Evolutionary conservation across 1,284 basidiomycete species (phyloP).

Genomic region (Cutaneotrichosporon daszewskae): DNA sequence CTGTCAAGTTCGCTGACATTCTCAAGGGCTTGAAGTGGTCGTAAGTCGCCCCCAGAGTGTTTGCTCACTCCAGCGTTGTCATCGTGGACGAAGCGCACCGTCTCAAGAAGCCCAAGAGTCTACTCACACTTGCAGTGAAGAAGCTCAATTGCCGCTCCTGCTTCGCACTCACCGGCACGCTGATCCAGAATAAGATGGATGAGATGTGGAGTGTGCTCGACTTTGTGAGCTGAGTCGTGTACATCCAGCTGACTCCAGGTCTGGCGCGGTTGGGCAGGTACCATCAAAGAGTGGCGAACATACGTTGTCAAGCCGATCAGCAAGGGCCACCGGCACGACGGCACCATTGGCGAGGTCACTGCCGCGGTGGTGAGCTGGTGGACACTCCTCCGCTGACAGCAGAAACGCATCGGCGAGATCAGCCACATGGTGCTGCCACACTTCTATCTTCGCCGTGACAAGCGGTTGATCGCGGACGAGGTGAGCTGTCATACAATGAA

Average conservation of each 20-base stretch:
- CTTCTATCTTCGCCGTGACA: conserved; percentile 51
- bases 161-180: conserved; percentile 40
- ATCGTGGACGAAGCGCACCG: conserved; percentile 46
- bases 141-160: conserved; percentile 34
- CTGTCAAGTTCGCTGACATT: conserved; percentile 21
- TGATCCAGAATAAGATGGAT: conserved; percentile 50
- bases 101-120: conserved; percentile 34
- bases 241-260: conserved; percentile 18
- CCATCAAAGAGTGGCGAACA: conserved; percentile 38
- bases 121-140: conserved; percentile 46
- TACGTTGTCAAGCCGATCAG: conserved; percentile 46
- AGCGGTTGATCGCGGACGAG: conserved; percentile 47
- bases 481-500: conserved; percentile 13
- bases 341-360: conserved; percentile 39
- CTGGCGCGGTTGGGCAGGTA: conserved; percentile 43
- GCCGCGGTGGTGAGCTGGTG: conserved; percentile 32
- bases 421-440: conserved; percentile 46
- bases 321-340: conserved; percentile 44
- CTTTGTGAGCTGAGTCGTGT: conserved; percentile 34
- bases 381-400: background rate
- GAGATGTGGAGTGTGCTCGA: conserved; percentile 52
- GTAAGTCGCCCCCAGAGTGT: conserved; percentile 19
- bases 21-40: conserved; percentile 37
- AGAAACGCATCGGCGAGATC: conserved; percentile 22
- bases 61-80: conserved; percentile 19